A percentile compares a stretch with the other conserved stretches of the same genome.
Evolutionary conservation across 2,329 filamentous ascomycete species (phyloP).

Genomic region (Apiospora saccharicola): DNA sequence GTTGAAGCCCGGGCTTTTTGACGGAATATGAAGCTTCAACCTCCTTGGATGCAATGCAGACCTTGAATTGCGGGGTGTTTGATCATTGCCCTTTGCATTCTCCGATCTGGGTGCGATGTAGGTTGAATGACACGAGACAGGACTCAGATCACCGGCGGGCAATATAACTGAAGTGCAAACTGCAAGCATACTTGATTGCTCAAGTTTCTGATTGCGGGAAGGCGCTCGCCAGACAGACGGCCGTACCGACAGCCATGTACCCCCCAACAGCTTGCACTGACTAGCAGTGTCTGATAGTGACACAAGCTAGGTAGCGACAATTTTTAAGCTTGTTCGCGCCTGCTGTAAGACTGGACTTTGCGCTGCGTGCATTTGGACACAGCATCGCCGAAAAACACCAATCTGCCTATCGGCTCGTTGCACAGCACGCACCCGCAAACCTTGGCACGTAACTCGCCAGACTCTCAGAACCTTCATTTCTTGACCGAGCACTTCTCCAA

Average conservation of each 20-base stretch:
- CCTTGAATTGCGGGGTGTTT: conserved; percentile 11
- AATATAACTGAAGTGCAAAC: background rate
- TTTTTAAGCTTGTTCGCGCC: conserved; percentile 14
- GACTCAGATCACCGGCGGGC: background rate
- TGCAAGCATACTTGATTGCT: background rate
- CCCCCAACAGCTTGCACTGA: background rate
- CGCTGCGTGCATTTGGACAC: background rate
- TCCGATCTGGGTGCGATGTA: background rate
- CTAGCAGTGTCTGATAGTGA: background rate
- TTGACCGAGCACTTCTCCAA: background rate
- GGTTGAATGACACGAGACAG: background rate
- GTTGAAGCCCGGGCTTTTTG: background rate
- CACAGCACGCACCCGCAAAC: background rate
- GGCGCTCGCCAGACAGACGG: background rate
- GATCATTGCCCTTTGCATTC: background rate
- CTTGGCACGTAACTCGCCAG: background rate
- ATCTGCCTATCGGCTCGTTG: conserved; percentile 6
- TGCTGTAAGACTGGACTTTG: conserved; percentile 6
- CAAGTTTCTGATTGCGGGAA: conserved; percentile 1
- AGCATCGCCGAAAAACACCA: background rate
- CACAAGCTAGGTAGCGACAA: conserved; percentile 8
- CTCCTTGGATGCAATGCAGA: background rate
- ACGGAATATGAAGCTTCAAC: conserved; percentile 7
- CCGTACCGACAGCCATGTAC: background rate
- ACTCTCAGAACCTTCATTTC: background rate